A percentile compares a stretch with the other conserved stretches of the same genome.
Conservation (phyloP, 306 rosid genomes). For the Medicago ruthenica region DNA sequence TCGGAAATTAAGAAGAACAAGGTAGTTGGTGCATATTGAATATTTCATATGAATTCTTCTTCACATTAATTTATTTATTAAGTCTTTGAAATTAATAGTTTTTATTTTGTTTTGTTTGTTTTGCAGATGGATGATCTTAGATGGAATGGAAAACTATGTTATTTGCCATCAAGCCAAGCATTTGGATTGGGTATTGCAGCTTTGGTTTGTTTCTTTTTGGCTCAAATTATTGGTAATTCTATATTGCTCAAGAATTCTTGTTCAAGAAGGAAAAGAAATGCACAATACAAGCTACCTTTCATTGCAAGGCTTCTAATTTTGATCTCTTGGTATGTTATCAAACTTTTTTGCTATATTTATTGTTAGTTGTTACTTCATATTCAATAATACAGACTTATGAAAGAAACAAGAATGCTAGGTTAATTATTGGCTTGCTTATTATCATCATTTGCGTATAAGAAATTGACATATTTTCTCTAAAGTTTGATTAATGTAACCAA, state of each 20-base stretch:
- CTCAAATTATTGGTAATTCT: slow-evolving; percentile 68
- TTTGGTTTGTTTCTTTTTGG: slow-evolving; percentile 56
- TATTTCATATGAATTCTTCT: neutral
- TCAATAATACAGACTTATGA: slow-evolving; percentile 18
- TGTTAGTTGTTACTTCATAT: slow-evolving; percentile 38
- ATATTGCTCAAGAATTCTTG: slow-evolving; percentile 49
- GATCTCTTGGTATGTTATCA: slow-evolving; percentile 80
- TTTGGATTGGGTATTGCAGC: slow-evolving; percentile 76
- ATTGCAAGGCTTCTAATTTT: slow-evolving; percentile 57
- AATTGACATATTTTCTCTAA: slow-evolving; percentile 21
- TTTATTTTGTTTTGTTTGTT: slow-evolving; percentile 9
- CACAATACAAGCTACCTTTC: slow-evolving; percentile 48
- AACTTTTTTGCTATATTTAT: slow-evolving; percentile 26
- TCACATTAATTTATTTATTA: neutral
- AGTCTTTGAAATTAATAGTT: neutral
- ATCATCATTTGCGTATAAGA: neutral
- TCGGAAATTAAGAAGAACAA: slow-evolving; percentile 70
- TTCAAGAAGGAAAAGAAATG: slow-evolving; percentile 50
- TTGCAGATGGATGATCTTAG: slow-evolving; percentile 68
- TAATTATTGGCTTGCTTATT: slow-evolving; percentile 22
- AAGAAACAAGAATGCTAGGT: slow-evolving; percentile 13
- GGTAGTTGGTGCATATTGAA: slow-evolving; percentile 51
- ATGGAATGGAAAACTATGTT: slow-evolving; percentile 69
- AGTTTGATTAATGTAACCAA: slow-evolving; percentile 18
- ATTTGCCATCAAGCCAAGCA: slow-evolving; percentile 75